phyloP scores from a whole-genome alignment of 116 monocot genomes.

The Phalaenopsis hybrid region DNA sequence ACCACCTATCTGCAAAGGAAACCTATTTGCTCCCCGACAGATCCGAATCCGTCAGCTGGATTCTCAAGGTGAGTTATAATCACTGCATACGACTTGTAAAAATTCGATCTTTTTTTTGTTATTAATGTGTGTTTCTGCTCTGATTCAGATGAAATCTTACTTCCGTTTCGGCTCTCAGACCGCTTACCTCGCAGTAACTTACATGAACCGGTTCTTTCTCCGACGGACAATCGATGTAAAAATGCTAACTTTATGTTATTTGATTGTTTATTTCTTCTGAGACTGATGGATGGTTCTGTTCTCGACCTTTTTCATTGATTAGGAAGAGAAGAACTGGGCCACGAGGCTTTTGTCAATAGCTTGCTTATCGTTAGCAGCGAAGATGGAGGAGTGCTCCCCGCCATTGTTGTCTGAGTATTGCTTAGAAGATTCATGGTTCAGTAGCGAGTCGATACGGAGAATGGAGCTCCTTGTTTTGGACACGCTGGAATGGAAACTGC shows the following conservation, averaged over 20 bases:
- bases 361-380: constrained; percentile 76
- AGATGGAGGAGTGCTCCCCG: constrained; percentile 65
- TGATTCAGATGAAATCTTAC: constrained; percentile 41
- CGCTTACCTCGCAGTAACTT: constrained; percentile 60
- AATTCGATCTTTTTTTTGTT: not conserved
- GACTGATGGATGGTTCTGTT: not conserved
- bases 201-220: constrained; percentile 65
- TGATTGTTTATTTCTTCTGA: not conserved
- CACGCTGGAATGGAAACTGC: constrained; percentile 75
- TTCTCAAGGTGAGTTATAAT: constrained; percentile 51
- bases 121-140: not conserved
- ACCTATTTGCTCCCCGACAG: constrained; percentile 33
- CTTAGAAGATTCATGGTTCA: constrained; percentile 36
- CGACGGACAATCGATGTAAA: constrained; percentile 44
- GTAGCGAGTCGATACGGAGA: constrained; percentile 33
- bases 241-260: too few relatives aligned
- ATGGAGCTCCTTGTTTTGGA: constrained; percentile 80
- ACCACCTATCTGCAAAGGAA: not conserved
- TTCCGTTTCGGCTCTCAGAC: constrained; percentile 59
- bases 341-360: constrained; percentile 51
- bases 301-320: not conserved
- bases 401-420: constrained; percentile 52
- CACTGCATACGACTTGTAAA: not conserved
- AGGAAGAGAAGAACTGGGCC: constrained; percentile 59
- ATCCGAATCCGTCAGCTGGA: constrained; percentile 56